Percentiles rank a stretch among this genome's conserved stretches.
Conservation (phyloP, 2,329 filamentous ascomycete genomes). For the Aspergillus sp. region DNA sequence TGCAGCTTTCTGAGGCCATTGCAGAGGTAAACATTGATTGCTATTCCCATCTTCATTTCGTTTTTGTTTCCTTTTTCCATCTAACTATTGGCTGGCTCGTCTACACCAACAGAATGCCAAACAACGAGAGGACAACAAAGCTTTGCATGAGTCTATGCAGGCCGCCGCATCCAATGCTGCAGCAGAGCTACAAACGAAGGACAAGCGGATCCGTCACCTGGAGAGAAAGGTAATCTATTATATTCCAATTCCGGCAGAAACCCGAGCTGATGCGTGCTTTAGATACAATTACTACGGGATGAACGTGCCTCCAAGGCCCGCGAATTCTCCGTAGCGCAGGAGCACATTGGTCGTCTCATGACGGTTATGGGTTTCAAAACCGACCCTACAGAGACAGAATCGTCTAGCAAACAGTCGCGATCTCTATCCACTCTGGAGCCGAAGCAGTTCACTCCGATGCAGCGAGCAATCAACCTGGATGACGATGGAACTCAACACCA, state of each 20-base stretch:
- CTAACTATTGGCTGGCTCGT: not conserved
- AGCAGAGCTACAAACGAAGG: constrained; percentile 24
- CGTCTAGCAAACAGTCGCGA: constrained; percentile 12
- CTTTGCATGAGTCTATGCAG: constrained; percentile 21
- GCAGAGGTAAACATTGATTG: constrained; percentile 17
- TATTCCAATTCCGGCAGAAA: not conserved
- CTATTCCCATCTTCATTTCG: not conserved
- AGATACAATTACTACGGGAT: constrained; percentile 30
- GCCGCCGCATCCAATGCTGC: constrained; percentile 15
- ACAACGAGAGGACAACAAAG: constrained; percentile 19
- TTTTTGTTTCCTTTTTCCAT: not conserved
- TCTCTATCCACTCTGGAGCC: constrained; percentile 9
- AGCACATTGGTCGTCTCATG: constrained; percentile 34
- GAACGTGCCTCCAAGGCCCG: constrained; percentile 31
- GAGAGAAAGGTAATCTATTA: constrained; percentile 25
- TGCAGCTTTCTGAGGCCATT: constrained; percentile 11
- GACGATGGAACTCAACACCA: constrained; percentile 13
- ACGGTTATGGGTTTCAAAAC: constrained; percentile 31
- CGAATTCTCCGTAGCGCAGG: constrained; percentile 34
- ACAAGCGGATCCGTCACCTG: constrained; percentile 24
- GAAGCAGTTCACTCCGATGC: constrained; percentile 5
- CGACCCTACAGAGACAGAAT: constrained; percentile 10
- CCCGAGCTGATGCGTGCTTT: not conserved
- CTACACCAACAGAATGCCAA: constrained; percentile 12
- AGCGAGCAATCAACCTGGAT: constrained; percentile 10